Evolutionary conservation across 805 yeast species (phyloP).

Genomic region (Metschnikowia colocasiae): DNA sequence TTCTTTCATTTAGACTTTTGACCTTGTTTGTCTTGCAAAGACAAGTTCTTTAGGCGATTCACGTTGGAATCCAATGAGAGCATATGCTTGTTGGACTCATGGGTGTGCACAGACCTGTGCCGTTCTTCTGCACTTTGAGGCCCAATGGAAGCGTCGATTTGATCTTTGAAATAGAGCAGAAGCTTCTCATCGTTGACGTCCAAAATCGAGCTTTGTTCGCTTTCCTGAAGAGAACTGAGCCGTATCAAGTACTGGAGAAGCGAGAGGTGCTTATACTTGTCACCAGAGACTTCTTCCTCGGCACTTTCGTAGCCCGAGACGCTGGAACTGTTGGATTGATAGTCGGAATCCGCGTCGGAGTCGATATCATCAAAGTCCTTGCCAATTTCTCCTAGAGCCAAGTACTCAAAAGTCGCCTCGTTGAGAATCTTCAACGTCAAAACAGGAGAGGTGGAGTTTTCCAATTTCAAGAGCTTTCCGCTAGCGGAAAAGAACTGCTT

Average conservation of each 20-base stretch:
- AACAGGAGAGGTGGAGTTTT: slow-evolving; percentile 62
- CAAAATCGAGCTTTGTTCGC: slow-evolving; percentile 51
- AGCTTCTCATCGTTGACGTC: slow-evolving; percentile 65
- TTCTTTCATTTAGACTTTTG: no score
- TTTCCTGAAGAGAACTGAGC: slow-evolving; percentile 55
- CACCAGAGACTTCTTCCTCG: slow-evolving; percentile 6
- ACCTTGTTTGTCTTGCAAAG: slow-evolving; percentile 15
- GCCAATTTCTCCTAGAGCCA: slow-evolving; percentile 21
- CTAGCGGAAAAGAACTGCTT: slow-evolving; percentile 67
- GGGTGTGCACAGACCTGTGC: slow-evolving; percentile 9
- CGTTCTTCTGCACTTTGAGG: slow-evolving; percentile 19
- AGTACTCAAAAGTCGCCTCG: slow-evolving; percentile 16
- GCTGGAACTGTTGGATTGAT: slow-evolving; percentile 21
- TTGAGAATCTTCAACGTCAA: slow-evolving; percentile 50
- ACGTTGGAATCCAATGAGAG: slow-evolving; percentile 32
- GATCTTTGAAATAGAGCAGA: slow-evolving; percentile 58
- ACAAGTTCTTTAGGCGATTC: slow-evolving; percentile 29
- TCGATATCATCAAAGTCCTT: slow-evolving; percentile 16
- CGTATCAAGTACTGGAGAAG: slow-evolving; percentile 62
- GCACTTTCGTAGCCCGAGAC: slow-evolving; percentile 10
- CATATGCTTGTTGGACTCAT: slow-evolving; percentile 16
- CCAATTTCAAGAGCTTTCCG: slow-evolving; percentile 59
- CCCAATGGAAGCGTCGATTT: slow-evolving; percentile 26
- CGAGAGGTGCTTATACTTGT: slow-evolving; percentile 41
- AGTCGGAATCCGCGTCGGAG: slow-evolving; percentile 19